A percentile compares a stretch with the other conserved stretches of the same genome.
Conservation (phyloP, 805 yeast species). For the Schwanniomyces vanrijiae region DNA sequence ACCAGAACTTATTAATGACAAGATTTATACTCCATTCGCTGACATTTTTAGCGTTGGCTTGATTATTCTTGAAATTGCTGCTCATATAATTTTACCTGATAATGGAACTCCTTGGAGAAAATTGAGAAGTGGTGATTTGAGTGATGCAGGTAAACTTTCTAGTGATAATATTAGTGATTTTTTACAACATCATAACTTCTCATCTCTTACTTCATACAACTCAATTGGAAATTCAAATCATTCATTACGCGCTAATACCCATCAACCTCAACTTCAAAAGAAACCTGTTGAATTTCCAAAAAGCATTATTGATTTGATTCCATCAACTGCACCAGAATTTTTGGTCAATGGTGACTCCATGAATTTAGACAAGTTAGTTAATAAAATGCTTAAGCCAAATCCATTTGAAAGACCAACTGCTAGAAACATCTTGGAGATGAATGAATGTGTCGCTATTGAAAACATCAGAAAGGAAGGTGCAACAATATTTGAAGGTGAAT, state of each 20-base stretch:
- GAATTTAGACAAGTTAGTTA: constrained; percentile 75
- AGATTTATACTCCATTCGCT: constrained; percentile 85
- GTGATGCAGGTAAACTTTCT: constrained; percentile 88
- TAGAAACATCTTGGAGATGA: constrained; percentile 60
- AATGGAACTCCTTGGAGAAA: constrained; percentile 97
- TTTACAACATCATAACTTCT: constrained; percentile 36
- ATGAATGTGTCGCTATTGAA: constrained; percentile 79
- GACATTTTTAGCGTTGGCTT: constrained; percentile 94
- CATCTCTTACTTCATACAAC: constrained; percentile 32
- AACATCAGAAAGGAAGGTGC: constrained; percentile 86
- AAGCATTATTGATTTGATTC: constrained; percentile 44
- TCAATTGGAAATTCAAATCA: constrained; percentile 12
- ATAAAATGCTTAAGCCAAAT: constrained; percentile 86
- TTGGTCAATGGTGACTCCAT: constrained; percentile 53
- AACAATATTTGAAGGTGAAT: constrained; percentile 92
- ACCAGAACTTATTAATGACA: constrained; percentile 85
- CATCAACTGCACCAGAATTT: constrained; percentile 86
- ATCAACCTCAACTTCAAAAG: background rate
- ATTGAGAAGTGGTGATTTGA: constrained; percentile 87
- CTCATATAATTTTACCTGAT: constrained; percentile 91
- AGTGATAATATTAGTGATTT: constrained; percentile 46
- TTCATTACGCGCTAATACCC: constrained; percentile 5
- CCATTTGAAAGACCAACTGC: constrained; percentile 84
- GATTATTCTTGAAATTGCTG: constrained; percentile 92
- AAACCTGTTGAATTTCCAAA: background rate